Percentiles rank a stretch among this genome's conserved stretches.
Conservation (phyloP, 495 filamentous ascomycete genomes). For the Pyrenula massariospora region DNA sequence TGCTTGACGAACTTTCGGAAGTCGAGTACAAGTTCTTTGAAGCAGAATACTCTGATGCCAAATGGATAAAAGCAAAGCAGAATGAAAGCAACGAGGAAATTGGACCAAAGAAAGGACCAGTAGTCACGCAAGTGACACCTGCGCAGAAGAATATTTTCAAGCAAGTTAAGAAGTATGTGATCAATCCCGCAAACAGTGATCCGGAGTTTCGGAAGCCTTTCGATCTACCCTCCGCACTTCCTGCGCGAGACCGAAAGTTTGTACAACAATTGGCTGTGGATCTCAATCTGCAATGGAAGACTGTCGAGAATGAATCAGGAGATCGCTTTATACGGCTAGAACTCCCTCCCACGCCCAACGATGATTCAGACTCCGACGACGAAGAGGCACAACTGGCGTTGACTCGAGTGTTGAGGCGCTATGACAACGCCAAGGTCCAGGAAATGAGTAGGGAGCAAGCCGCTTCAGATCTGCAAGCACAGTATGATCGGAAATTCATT, state of each 20-base stretch:
- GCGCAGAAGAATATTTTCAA: constrained; percentile 73
- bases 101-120: constrained; percentile 34
- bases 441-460: constrained; percentile 72
- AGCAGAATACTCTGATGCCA: constrained; percentile 71
- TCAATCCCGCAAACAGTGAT: constrained; percentile 29
- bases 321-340: constrained; percentile 68
- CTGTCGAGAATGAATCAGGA: constrained; percentile 64
- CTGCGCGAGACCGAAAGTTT: constrained; percentile 83
- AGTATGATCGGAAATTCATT: constrained; percentile 78
- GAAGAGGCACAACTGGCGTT: constrained; percentile 80
- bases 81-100: constrained; percentile 13
- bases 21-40: constrained; percentile 91
- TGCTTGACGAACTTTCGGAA: constrained; percentile 71
- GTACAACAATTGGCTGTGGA: constrained; percentile 77
- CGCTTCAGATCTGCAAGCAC: constrained; percentile 60
- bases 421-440: constrained; percentile 77
- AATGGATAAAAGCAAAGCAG: constrained; percentile 80
- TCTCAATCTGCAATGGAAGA: constrained; percentile 72
- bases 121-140: constrained; percentile 62
- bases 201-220: constrained; percentile 28
- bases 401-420: constrained; percentile 71
- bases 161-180: constrained; percentile 69
- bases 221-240: constrained; percentile 61
- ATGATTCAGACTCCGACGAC: constrained; percentile 55
- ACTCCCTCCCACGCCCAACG: constrained; percentile 40